Conservation (phyloP, 176 grass and related monocot genomes). For the Hyparrhenia diplandra region DNA sequence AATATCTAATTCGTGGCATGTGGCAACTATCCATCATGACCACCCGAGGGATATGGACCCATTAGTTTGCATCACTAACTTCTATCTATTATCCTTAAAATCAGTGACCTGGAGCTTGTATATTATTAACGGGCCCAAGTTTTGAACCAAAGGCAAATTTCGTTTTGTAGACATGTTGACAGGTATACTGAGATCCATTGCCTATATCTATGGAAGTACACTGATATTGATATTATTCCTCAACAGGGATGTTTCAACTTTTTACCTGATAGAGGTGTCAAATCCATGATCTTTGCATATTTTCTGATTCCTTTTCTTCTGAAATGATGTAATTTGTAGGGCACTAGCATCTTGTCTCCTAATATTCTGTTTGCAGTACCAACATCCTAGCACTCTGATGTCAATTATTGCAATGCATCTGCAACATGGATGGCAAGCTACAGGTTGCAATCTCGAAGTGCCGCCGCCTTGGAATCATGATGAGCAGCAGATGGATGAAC, state of each 20-base stretch:
- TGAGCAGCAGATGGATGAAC: slow-evolving; percentile 5
- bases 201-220: neutral
- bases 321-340: slow-evolving; percentile 24
- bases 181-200: neutral
- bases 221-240: slow-evolving; percentile 26
- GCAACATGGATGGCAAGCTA: slow-evolving; percentile 18
- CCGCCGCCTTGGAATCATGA: slow-evolving; percentile 12
- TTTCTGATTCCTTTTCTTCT: slow-evolving; percentile 22
- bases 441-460: neutral
- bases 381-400: neutral
- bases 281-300: slow-evolving; percentile 27
- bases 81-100: slow-evolving; percentile 3
- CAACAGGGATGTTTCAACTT: neutral
- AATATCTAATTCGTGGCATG: slow-evolving; percentile 40
- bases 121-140: neutral
- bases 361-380: slow-evolving; percentile 24
- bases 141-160: neutral
- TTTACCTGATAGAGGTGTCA: slow-evolving; percentile 12
- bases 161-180: neutral
- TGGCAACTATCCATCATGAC: slow-evolving; percentile 30
- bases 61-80: slow-evolving; percentile 20
- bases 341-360: neutral
- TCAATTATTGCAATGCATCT: slow-evolving; percentile 24
- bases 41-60: neutral
- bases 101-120: slow-evolving; percentile 12